phyloP scores from a whole-genome alignment of 192 early-diverging fungal genomes.

The Coemansia sp. region DNA sequence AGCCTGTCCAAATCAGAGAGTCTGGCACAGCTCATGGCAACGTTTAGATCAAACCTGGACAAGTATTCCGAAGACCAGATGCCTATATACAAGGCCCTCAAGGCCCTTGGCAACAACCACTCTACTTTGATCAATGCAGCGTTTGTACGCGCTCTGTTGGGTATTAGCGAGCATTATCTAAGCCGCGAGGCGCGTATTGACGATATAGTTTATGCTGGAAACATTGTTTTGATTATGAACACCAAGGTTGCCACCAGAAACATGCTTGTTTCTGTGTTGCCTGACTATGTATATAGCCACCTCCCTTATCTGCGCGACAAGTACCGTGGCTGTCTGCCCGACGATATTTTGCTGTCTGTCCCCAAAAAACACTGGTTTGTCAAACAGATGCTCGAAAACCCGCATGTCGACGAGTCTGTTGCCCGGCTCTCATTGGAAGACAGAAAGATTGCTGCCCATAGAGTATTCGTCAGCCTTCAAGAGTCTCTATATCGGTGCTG shows the following conservation, averaged over 20 bases:
- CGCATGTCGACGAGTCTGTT: constrained; percentile 10
- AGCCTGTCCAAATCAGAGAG: constrained; percentile 36
- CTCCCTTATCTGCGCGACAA: constrained; percentile 73
- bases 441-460: neutral
- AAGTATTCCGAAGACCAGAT: constrained; percentile 69
- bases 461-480: neutral
- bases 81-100: constrained; percentile 68
- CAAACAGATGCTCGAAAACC: constrained; percentile 35
- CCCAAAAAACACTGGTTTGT: constrained; percentile 26
- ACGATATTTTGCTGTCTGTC: constrained; percentile 25
- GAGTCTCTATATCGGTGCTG: constrained; percentile 4
- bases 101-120: constrained; percentile 65
- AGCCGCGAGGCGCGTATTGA: constrained; percentile 70
- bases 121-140: constrained; percentile 30
- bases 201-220: constrained; percentile 66
- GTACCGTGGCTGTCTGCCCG: constrained; percentile 52
- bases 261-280: constrained; percentile 59
- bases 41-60: constrained; percentile 63
- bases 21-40: constrained; percentile 56
- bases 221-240: constrained; percentile 80
- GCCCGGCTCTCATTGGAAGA: constrained; percentile 13
- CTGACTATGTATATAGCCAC: constrained; percentile 73
- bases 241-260: constrained; percentile 56
- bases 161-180: constrained; percentile 66
- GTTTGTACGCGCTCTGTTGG: constrained; percentile 61